Percentiles rank a stretch among this genome's conserved stretches.
phyloP scores from a whole-genome alignment of 1,284 basidiomycete genomes.

The Naganishia sp. region DNA sequence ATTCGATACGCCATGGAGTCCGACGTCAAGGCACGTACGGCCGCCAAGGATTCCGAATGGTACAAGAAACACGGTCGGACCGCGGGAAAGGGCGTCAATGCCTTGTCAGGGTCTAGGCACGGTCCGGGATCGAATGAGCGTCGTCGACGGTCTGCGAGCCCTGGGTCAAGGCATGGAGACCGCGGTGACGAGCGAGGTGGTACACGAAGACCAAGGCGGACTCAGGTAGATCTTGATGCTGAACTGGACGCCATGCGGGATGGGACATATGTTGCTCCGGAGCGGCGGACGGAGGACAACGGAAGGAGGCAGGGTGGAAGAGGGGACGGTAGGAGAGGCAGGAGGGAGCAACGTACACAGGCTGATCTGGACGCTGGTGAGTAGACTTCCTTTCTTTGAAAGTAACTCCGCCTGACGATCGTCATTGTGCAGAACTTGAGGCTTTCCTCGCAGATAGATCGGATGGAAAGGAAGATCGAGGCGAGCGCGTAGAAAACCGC shows the following conservation, averaged over 20 bases:
- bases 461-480: background rate
- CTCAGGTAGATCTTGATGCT: constrained; percentile 27
- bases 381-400: background rate
- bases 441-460: constrained; percentile 25
- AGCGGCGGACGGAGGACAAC: background rate
- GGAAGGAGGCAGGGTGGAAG: constrained; percentile 2
- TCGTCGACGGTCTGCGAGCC: constrained; percentile 28
- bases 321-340: constrained; percentile 1
- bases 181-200: background rate
- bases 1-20: constrained; percentile 32
- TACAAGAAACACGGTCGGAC: constrained; percentile 29
- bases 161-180: background rate
- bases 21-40: constrained; percentile 30
- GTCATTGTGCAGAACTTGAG: constrained; percentile 14
- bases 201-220: constrained; percentile 9
- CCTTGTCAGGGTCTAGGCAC: background rate
- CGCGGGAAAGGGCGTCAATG: constrained; percentile 27
- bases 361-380: constrained; percentile 32
- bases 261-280: constrained; percentile 13
- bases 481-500: background rate
- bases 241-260: constrained; percentile 27
- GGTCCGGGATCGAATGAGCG: background rate
- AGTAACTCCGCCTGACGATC: background rate
- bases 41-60: constrained; percentile 30
- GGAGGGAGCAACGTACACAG: constrained; percentile 18